Evolutionary conservation across 2,329 filamentous ascomycete species (phyloP), one percentile per base, ranked within the genome.

Genomic region (Ophiosphaerella korrae): DNA sequence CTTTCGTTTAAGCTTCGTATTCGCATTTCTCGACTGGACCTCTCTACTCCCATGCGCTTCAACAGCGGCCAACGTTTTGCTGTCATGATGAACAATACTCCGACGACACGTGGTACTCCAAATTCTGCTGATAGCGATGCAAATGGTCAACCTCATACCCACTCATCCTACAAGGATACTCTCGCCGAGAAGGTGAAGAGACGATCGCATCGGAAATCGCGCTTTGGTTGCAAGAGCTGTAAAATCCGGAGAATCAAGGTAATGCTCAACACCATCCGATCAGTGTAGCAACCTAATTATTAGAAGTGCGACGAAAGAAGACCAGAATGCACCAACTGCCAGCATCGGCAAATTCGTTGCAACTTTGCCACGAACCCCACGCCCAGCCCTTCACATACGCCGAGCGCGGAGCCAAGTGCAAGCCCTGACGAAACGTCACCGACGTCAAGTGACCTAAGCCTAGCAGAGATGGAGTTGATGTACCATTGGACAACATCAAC

Each of bases 161-260:
- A 26, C 24, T 26, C 24, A 26, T 26, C 24, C 24, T 26, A 26
- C 24, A 5, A 26, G 24, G 24, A 26, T 26, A 26, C 24, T 26
- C 24, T 26, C 24, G 24, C 24, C 24, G 24, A 26, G 24, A 26
- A 26, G 24, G 24, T 8, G 24, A 26, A 26, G 24, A 26, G 24
- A 26, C 24, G 24, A 24, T 55, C 65, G 16, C 66, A 69, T 55
- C 58, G 61, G 29, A 68, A 69, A 42, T 68, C 63, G 16, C 57
- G 66, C 26, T 60, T 56, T 43, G 66, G 66, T 14, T 69, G 66
- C 46, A 58, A 57, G 42, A 63, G 64, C 24, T 69, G 66, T 45
- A 69, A 69, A 34, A 50, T 48, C 5, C 54, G 66, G 14, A 53
- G 66, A 13, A 64, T 69, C 18, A 69, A 69, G 54, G 66, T 68